Conservation (phyloP, 768 basidiomycete genomes). For the Panaeolus cyanescens region DNA sequence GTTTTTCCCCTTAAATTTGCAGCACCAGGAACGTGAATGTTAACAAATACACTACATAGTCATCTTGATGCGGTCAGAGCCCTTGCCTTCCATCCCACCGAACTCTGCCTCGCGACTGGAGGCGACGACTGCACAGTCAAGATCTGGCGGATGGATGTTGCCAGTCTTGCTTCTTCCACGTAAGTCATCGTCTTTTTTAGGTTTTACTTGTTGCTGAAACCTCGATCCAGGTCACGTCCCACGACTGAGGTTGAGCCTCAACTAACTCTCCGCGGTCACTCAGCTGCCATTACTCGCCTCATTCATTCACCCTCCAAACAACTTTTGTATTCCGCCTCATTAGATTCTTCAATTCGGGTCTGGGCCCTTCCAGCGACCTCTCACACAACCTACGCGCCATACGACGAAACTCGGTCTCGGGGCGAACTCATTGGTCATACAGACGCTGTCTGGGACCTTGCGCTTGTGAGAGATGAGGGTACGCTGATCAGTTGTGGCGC, state of each 20-base stretch:
- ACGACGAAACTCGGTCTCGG: constrained; percentile 76
- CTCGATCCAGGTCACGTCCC: constrained; percentile 53
- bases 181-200: constrained; percentile 43
- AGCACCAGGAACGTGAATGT: constrained; percentile 12
- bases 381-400: constrained; percentile 90
- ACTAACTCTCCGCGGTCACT: constrained; percentile 91
- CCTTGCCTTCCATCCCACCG: constrained; percentile 86
- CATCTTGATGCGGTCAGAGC: constrained; percentile 94
- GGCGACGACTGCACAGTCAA: constrained; percentile 97
- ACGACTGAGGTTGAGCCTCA: constrained; percentile 92
- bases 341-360: constrained; percentile 91
- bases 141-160: constrained; percentile 88
- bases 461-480: constrained; percentile 79
- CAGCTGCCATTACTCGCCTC: constrained; percentile 85
- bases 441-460: constrained; percentile 96
- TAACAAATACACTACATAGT: constrained; percentile 39
- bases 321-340: constrained; percentile 85
- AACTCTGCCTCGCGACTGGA: constrained; percentile 86
- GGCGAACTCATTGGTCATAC: constrained; percentile 90
- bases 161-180: constrained; percentile 74
- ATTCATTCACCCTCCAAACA: constrained; percentile 77
- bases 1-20: constrained; percentile 31
- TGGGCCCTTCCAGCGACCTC: constrained; percentile 80
- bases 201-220: constrained; percentile 14
- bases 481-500: constrained; percentile 89